Evolutionary conservation across 441 rosid species (phyloP).

Genomic region (Pelargonium australe): DNA sequence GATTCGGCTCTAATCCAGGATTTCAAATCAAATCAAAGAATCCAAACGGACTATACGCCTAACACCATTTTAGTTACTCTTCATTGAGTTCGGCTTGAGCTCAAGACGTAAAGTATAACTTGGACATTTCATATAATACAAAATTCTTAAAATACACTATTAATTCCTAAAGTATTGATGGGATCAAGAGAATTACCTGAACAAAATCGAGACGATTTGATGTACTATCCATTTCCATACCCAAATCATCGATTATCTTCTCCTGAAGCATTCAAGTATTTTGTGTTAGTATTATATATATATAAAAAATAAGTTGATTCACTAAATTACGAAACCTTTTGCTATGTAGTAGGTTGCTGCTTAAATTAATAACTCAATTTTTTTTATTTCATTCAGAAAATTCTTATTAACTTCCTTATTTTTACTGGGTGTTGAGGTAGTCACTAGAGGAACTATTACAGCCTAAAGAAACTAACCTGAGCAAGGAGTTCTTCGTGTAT

Average conservation of each 20-base stretch:
- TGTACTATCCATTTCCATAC: conserved; percentile 85
- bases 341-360: not conserved
- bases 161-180: not conserved
- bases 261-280: conserved; percentile 46
- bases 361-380: not conserved
- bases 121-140: not conserved
- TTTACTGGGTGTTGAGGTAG: not conserved
- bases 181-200: conserved; percentile 48
- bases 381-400: not conserved
- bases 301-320: not conserved
- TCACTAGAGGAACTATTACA: conserved; percentile 10
- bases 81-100: not conserved
- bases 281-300: conserved; percentile 13
- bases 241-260: conserved; percentile 73
- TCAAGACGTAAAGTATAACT: not conserved
- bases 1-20: too few species aligned
- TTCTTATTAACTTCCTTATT: not conserved
- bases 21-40: too few species aligned
- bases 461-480: conserved; percentile 45
- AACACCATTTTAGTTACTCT: too few species aligned
- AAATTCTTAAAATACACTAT: not conserved
- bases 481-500: conserved; percentile 91
- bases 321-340: not conserved
- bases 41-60: too few species aligned
- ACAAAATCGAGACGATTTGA: conserved; percentile 93